Percentiles rank a stretch among this genome's conserved stretches.
Conservation (phyloP, 2,329 filamentous ascomycete species). For the Remersonia thermophila region DNA sequence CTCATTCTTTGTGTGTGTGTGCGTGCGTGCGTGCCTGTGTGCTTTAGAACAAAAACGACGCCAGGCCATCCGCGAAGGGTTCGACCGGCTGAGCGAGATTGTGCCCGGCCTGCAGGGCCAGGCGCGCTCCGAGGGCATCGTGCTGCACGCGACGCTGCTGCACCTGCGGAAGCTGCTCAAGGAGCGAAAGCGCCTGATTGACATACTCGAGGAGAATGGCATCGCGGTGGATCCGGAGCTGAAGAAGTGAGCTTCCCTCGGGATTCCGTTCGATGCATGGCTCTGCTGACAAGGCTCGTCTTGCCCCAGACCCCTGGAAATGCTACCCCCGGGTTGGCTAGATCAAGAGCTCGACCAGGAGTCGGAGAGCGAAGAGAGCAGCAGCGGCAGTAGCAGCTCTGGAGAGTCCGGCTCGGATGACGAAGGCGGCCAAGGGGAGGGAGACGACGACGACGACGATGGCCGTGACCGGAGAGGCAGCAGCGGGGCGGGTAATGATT, state of each 20-base stretch:
- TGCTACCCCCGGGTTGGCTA: constrained; percentile 2
- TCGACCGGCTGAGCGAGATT: constrained; percentile 66
- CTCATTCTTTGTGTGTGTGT: too few relatives aligned
- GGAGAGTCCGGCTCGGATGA: too few relatives aligned
- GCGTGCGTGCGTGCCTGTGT: too few relatives aligned
- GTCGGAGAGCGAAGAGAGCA: not conserved
- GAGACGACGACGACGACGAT: too few relatives aligned
- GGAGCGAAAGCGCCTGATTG: constrained; percentile 45
- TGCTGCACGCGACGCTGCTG: constrained; percentile 60
- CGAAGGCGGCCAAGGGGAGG: too few relatives aligned
- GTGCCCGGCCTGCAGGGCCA: constrained; percentile 75
- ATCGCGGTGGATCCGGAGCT: constrained; percentile 36
- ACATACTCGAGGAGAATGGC: constrained; percentile 45
- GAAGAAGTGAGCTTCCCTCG: constrained; percentile 14
- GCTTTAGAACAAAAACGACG: constrained; percentile 25
- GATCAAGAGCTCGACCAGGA: not conserved
- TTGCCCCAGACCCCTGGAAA: constrained; percentile 5
- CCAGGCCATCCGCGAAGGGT: constrained; percentile 64
- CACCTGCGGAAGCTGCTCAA: constrained; percentile 49
- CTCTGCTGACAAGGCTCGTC: not conserved
- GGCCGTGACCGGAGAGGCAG: too few relatives aligned
- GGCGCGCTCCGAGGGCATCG: constrained; percentile 71
- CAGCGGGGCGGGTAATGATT: too few relatives aligned
- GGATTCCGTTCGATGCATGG: too few relatives aligned
- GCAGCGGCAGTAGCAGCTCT: not conserved